Base-by-base conservation (phyloP, 257 asterid genomes). In the Jasminum sambac region DNA sequence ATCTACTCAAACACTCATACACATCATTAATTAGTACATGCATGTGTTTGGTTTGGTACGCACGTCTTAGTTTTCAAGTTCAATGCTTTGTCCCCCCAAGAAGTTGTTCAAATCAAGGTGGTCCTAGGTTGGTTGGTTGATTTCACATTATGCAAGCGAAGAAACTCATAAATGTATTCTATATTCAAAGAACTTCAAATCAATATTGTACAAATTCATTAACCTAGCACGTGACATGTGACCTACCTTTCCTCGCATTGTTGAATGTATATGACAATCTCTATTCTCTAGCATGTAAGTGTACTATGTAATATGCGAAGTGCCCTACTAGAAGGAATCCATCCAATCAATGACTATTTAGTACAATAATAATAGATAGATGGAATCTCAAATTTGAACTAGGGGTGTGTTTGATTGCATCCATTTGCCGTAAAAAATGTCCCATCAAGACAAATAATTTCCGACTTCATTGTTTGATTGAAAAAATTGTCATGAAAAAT, bases 71-170 rank as follows among this genome's bases (percentile, higher is more conserved):
- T 55, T 23, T 48, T 39, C 9, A 64, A 50, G 38, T 72, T 48
- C 17, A 52, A 25, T 73, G 68, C 26, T 10, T 0, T 61, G 39
- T 34, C 50, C 19, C 16, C 38, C 64, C 41, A 25, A 65, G 19
- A 9, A 66, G 14, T 12, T 38, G 26, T 23, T 50, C 17, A 6
- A 40, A 62, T 14, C 36, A 14, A 40, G 37, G 72, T 65, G 80
- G 69, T 38, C 76, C 69, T 24, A 36, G 4, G 8, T 14, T 34
- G 68, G 68, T 21, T 52, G 77, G 39, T 38, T 38, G n/a, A 43
- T 30, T 34, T 11, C 17, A 43, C 57, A 30, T 48, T 23, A 60
- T 62, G 58, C 69, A 76, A 52, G 72, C 64, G 72, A 52, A 50
- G 34, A 62, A 30, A 73, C 68, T 17, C 26, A 39, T 11, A 10